Evolutionary conservation across 306 rosid genomes (phyloP).

Genomic region (Acacia confusa): DNA sequence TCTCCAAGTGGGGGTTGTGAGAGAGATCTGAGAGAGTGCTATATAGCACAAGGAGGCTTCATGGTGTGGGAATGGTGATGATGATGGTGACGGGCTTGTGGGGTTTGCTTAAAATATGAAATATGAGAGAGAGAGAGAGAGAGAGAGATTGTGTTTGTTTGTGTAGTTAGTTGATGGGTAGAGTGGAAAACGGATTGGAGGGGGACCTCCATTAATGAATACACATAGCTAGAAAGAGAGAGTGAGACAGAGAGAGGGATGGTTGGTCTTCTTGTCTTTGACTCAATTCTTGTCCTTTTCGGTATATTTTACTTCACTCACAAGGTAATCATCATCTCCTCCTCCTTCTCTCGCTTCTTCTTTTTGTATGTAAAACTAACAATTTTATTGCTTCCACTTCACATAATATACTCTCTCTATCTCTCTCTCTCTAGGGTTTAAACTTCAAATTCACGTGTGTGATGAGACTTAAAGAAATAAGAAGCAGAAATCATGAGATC

Average conservation of each 20-base stretch:
- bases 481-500: background rate
- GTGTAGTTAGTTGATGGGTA: conserved; percentile 86
- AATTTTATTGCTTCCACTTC: conserved; percentile 72
- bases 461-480: conserved; percentile 37
- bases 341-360: background rate
- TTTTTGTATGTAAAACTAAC: conserved; percentile 33
- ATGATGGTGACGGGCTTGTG: conserved; percentile 54
- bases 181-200: conserved; percentile 99
- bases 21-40: conserved; percentile 45
- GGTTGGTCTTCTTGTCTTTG: conserved; percentile 76
- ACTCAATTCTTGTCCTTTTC: conserved; percentile 65
- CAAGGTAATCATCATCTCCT: conserved; percentile 76
- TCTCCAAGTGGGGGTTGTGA: conserved; percentile 32
- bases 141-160: conserved; percentile 62
- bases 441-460: conserved; percentile 63
- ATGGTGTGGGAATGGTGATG: conserved; percentile 69
- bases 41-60: conserved; percentile 60
- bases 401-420: conserved; percentile 47
- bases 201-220: conserved; percentile 77
- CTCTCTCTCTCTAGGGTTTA: conserved; percentile 35
- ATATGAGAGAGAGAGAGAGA: conserved; percentile 20
- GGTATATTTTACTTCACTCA: conserved; percentile 82
- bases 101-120: conserved; percentile 85
- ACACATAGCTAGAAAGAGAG: conserved; percentile 43
- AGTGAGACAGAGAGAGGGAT: conserved; percentile 41